These are phyloP conservation scores for Stylosanthes scabra DNA, from an alignment of 331 rosid genomes.

Conservation along the genomic window DNA sequence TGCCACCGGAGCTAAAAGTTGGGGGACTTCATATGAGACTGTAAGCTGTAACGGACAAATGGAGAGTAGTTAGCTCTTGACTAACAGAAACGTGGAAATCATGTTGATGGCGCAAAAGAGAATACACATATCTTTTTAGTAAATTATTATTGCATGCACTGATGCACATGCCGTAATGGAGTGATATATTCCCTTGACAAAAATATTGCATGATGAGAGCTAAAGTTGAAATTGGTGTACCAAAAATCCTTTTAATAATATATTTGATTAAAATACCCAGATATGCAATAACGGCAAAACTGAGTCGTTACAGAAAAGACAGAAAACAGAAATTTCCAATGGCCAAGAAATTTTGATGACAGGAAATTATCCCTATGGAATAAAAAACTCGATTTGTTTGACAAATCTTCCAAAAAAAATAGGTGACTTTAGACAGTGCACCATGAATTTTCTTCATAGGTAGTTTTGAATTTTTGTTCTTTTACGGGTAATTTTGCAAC, in stretches of 20 bases:
- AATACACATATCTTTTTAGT: slow-evolving; percentile 9
- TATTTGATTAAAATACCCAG: slow-evolving; percentile 25
- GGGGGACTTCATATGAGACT: slow-evolving; percentile 96
- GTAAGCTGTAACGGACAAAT: slow-evolving; percentile 70
- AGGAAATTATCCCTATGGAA: not conserved
- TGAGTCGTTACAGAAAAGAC: not conserved
- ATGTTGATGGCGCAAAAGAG: slow-evolving; percentile 12
- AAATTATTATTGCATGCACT: slow-evolving; percentile 21
- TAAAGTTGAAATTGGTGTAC: not conserved
- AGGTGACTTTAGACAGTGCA: too few species aligned
- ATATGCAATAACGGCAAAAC: not conserved
- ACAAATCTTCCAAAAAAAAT: too few species aligned
- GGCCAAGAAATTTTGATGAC: not conserved
- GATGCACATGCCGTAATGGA: slow-evolving; percentile 14
- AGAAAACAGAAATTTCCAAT: too few species aligned
- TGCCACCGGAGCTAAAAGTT: slow-evolving; percentile 85
- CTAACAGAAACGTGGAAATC: slow-evolving; percentile 9
- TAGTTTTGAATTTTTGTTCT: too few species aligned
- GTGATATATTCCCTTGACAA: slow-evolving; percentile 5
- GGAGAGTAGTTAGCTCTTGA: slow-evolving; percentile 41
- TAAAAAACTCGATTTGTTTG: too few species aligned
- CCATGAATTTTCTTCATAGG: too few species aligned
- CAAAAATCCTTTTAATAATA: not conserved
- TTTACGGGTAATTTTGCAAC: too few species aligned
- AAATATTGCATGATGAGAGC: slow-evolving; percentile 5